Evolutionary conservation across 345 rosid species (phyloP).

Genomic region (Hevea brasiliensis): DNA sequence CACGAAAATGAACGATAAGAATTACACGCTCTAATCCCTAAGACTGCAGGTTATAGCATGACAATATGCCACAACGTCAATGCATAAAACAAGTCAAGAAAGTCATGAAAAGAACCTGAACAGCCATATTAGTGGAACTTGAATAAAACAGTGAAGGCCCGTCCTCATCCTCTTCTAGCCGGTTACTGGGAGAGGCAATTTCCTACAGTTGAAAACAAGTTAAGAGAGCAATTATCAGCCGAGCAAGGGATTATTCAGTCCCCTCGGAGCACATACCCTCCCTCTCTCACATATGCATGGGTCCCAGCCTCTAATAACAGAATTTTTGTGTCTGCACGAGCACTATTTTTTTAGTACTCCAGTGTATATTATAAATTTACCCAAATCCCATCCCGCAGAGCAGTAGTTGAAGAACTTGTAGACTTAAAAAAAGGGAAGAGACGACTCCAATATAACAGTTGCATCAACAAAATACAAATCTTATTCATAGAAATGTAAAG

Average conservation of each 20-base stretch:
- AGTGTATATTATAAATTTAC: too few relatives aligned
- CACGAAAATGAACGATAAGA: background rate
- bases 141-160: slow-evolving; percentile 77
- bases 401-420: background rate
- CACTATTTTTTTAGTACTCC: too few relatives aligned
- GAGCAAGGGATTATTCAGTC: too few relatives aligned
- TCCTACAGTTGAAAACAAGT: slow-evolving; percentile 47
- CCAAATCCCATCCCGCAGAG: background rate
- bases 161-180: slow-evolving; percentile 67
- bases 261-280: too few relatives aligned
- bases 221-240: slow-evolving; percentile 18
- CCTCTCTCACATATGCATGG: too few relatives aligned
- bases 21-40: background rate
- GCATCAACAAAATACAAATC: background rate
- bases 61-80: background rate
- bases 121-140: slow-evolving; percentile 74
- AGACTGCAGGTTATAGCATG: background rate
- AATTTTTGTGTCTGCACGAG: too few relatives aligned
- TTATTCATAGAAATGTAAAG: background rate
- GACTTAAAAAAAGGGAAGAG: too few relatives aligned
- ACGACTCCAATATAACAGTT: background rate
- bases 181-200: slow-evolving; percentile 38
- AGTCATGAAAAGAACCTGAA: slow-evolving; percentile 54
- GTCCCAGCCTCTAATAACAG: too few relatives aligned
- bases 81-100: background rate